These are phyloP conservation scores for Stropharia rugosoannulata DNA, from an alignment of 768 basidiomycete genomes.

Conservation along the genomic window DNA sequence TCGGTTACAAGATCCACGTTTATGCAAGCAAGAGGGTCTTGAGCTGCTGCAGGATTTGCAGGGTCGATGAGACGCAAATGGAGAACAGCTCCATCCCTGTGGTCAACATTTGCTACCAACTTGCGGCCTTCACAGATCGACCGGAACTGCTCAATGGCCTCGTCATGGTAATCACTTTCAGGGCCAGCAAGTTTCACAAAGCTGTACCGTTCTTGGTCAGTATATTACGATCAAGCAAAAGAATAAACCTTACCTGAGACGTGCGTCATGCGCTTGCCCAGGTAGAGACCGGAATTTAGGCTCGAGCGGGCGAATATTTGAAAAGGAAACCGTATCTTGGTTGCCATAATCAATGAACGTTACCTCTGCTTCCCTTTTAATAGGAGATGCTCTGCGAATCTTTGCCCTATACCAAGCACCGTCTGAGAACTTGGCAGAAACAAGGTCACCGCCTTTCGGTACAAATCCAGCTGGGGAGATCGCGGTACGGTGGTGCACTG, in stretches of 20 bases:
- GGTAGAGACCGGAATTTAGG: slow-evolving; percentile 86
- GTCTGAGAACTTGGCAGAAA: slow-evolving; percentile 93
- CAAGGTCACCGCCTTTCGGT: slow-evolving; percentile 85
- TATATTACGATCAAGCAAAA: background rate
- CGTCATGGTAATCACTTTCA: slow-evolving; percentile 84
- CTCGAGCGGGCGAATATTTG: slow-evolving; percentile 87
- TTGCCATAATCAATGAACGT: slow-evolving; percentile 97
- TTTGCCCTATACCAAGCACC: slow-evolving; percentile 96
- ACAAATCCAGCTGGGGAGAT: slow-evolving; percentile 64
- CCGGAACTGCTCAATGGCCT: slow-evolving; percentile 86
- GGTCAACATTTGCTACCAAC: slow-evolving; percentile 94
- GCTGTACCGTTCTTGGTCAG: slow-evolving; percentile 35
- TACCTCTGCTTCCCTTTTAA: slow-evolving; percentile 94
- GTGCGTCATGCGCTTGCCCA: slow-evolving; percentile 93
- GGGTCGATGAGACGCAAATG: slow-evolving; percentile 96
- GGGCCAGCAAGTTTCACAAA: slow-evolving; percentile 82
- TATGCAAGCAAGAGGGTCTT: slow-evolving; percentile 74
- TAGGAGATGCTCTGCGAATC: slow-evolving; percentile 79
- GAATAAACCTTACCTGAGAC: slow-evolving; percentile 60
- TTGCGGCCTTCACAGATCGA: slow-evolving; percentile 88
- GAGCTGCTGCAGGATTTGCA: slow-evolving; percentile 60
- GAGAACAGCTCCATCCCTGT: slow-evolving; percentile 71
- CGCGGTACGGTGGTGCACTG: slow-evolving; percentile 75
- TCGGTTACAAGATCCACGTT: slow-evolving; percentile 90
- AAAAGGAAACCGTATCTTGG: slow-evolving; percentile 82